Conservation (phyloP, 148 eudicot species). For the Chenopodium suecicum region DNA sequence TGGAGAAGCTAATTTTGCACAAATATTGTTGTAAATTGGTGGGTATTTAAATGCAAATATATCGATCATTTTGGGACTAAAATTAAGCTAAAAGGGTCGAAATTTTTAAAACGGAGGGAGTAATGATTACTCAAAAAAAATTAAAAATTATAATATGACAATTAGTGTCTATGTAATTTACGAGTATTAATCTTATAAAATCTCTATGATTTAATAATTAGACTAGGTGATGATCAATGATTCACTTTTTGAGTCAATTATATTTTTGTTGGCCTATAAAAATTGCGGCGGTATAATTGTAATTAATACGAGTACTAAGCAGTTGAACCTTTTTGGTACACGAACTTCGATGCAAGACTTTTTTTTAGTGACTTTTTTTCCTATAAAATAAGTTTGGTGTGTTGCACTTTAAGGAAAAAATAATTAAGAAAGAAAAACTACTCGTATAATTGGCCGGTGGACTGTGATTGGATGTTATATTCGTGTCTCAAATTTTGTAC, state of each 20-base stretch:
- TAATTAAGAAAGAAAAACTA: not conserved
- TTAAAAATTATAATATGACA: too few species aligned
- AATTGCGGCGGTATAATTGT: not conserved
- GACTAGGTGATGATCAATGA: not conserved
- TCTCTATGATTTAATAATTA: too few species aligned
- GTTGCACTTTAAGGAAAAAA: not conserved
- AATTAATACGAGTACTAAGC: not conserved
- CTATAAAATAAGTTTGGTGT: not conserved
- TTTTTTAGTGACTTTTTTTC: not conserved
- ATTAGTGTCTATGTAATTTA: too few species aligned
- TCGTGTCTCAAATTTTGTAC: not conserved
- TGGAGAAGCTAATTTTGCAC: too few species aligned
- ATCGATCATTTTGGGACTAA: too few species aligned
- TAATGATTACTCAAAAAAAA: too few species aligned
- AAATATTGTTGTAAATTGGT: too few species aligned
- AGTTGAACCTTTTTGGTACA: not conserved
- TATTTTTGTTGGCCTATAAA: not conserved
- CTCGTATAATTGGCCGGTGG: conserved; percentile 15
- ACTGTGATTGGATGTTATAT: conserved; percentile 2
- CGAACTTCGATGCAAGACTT: not conserved
- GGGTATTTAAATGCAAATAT: too few species aligned
- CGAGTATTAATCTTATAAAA: too few species aligned
- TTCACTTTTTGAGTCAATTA: too few species aligned
- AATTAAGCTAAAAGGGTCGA: too few species aligned
- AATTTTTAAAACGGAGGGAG: too few species aligned